Evolutionary conservation across 176 grass and related monocot species (phyloP).

Genomic region (Oropetium thomaeum): DNA sequence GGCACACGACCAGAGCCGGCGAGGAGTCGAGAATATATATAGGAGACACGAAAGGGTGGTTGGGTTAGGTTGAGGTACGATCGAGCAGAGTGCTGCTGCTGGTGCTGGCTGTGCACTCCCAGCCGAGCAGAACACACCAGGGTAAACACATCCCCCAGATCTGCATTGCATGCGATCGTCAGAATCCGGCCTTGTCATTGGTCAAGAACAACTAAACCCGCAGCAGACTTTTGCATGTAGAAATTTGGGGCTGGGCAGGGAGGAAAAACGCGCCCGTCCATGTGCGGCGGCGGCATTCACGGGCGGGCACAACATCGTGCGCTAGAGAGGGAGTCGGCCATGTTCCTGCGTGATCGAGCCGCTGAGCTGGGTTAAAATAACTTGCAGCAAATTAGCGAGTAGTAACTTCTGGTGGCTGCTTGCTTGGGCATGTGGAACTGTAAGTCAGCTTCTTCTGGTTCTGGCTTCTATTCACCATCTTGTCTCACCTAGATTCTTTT

Average conservation of each 20-base stretch:
- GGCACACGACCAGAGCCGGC: not conserved
- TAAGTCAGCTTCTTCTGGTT: not conserved
- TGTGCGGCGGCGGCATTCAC: constrained; percentile 9
- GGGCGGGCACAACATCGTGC: not conserved
- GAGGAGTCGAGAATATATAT: not conserved
- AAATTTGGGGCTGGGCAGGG: not conserved
- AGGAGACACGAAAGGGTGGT: not conserved
- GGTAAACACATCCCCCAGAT: not conserved
- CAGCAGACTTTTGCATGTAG: not conserved
- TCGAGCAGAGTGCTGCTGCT: not conserved
- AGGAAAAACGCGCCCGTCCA: not conserved
- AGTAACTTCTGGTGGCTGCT: not conserved
- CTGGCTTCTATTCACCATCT: no score
- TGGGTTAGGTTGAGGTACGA: not conserved
- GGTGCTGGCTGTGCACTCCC: no score
- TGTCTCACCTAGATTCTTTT: not conserved
- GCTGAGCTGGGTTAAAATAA: no score
- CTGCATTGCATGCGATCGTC: not conserved
- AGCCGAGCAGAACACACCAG: not conserved
- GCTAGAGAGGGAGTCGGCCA: no score
- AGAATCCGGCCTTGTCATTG: not conserved
- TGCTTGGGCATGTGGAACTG: not conserved
- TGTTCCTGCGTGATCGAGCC: no score
- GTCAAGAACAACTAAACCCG: not conserved
- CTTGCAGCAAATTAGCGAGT: not conserved